phyloP scores from a whole-genome alignment of 2,329 filamentous ascomycete species.

The Colletotrichum orchidophilum region DNA sequence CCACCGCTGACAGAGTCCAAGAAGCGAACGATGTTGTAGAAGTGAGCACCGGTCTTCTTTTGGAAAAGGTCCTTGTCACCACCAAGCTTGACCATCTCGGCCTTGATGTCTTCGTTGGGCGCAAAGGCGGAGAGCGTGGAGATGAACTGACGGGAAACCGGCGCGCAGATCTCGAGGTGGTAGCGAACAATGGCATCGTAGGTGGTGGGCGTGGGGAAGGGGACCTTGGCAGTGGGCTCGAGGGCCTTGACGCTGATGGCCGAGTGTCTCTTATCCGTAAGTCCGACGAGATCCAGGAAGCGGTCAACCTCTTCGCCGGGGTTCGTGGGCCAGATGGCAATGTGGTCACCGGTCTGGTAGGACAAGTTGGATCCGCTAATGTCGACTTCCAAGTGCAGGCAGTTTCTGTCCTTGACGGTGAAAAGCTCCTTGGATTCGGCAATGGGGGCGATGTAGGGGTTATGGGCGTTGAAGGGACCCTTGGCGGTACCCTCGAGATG shows the following conservation, averaged over 20 bases:
- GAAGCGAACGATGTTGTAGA: conserved; percentile 90
- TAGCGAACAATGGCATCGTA: conserved; percentile 94
- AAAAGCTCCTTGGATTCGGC: conserved; percentile 92
- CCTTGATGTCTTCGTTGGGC: conserved; percentile 83
- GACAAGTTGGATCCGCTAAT: conserved; percentile 87
- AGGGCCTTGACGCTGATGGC: conserved; percentile 91
- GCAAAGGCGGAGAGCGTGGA: conserved; percentile 89
- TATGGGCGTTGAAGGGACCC: conserved; percentile 95
- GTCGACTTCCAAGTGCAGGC: conserved; percentile 94
- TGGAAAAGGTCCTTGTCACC: conserved; percentile 96
- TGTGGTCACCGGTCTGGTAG: conserved; percentile 97
- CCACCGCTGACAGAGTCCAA: conserved; percentile 78
- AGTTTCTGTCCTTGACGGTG: conserved; percentile 89
- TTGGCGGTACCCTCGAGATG: conserved; percentile 87
- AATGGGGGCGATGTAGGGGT: conserved; percentile 96
- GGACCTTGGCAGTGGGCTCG: conserved; percentile 95
- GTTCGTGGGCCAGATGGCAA: conserved; percentile 97
- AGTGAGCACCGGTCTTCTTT: conserved; percentile 80
- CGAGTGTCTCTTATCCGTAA: conserved; percentile 78
- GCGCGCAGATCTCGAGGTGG: conserved; percentile 95
- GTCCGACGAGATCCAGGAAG: conserved; percentile 81
- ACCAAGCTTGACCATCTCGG: conserved; percentile 88
- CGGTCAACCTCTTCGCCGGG: conserved; percentile 91
- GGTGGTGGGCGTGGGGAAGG: conserved; percentile 96
- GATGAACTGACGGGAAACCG: conserved; percentile 95